Percentiles rank a stretch among this genome's conserved stretches.
phyloP scores from a whole-genome alignment of 768 basidiomycete species.

The Rhodosporidiobolus sp. region DNA sequence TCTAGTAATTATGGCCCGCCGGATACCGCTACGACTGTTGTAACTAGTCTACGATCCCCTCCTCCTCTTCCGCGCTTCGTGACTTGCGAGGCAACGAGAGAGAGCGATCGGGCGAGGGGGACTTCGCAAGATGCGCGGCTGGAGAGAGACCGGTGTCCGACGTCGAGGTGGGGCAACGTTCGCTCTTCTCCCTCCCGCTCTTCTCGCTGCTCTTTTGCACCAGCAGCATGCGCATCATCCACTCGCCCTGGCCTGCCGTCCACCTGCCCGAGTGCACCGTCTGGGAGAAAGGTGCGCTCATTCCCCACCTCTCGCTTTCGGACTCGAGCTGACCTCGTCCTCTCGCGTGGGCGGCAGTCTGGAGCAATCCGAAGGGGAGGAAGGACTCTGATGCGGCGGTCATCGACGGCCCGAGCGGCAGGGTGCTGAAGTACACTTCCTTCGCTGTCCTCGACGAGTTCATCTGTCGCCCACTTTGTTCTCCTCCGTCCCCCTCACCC shows the following conservation, averaged over 20 bases:
- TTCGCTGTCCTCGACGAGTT: background rate
- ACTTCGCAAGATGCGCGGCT: too few species aligned
- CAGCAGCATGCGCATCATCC: background rate
- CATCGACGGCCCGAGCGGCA: constrained; percentile 29
- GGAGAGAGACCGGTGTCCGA: too few species aligned
- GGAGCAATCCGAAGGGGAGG: constrained; percentile 24
- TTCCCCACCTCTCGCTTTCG: background rate
- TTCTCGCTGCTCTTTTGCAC: background rate
- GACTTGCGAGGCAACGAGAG: too few species aligned
- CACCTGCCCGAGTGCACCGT: constrained; percentile 19
- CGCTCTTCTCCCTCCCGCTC: background rate
- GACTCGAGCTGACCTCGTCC: background rate
- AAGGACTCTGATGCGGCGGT: constrained; percentile 20
- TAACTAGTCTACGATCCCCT: too few species aligned
- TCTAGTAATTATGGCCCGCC: background rate
- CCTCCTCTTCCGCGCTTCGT: too few species aligned
- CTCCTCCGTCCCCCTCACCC: too few species aligned
- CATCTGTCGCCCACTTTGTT: too few species aligned
- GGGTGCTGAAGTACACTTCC: constrained; percentile 9
- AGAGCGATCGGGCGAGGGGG: too few species aligned
- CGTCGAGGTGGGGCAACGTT: too few species aligned
- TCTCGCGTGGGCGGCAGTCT: constrained; percentile 2
- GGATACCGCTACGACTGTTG: too few species aligned
- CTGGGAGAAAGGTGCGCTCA: constrained; percentile 32
- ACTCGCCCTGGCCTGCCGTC: constrained; percentile 13